These are phyloP conservation scores for Zymoseptoria brevis DNA, from an alignment of 2,329 filamentous ascomycete genomes.

Conservation along the genomic window DNA sequence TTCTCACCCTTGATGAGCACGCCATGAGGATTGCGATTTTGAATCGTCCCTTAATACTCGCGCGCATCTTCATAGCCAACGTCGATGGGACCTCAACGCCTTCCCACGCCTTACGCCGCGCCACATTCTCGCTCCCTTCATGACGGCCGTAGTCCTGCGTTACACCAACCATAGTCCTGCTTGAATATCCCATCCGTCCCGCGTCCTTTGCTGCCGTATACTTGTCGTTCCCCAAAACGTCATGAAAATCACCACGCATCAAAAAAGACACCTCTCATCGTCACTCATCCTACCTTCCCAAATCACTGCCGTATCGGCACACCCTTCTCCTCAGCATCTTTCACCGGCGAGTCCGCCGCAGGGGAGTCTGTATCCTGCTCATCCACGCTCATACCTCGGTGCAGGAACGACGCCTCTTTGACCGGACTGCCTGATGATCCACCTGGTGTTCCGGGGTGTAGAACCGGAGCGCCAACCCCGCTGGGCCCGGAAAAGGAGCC, in stretches of 20 bases:
- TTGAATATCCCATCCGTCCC: not conserved
- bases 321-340: not conserved
- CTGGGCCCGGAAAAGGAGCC: slow-evolving; percentile 19
- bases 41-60: not conserved
- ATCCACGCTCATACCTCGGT: slow-evolving; percentile 68
- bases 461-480: slow-evolving; percentile 15
- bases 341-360: not conserved
- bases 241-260: not conserved
- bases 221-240: not conserved
- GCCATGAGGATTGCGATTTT: not conserved
- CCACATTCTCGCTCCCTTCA: not conserved
- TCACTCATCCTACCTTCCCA: not conserved
- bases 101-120: not conserved
- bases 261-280: not conserved
- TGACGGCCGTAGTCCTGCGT: not conserved
- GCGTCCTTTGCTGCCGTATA: not conserved
- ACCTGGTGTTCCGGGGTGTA: slow-evolving; percentile 38
- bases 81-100: not conserved
- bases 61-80: not conserved
- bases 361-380: slow-evolving; percentile 35
- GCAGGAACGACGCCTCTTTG: slow-evolving; percentile 82
- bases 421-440: slow-evolving; percentile 63
- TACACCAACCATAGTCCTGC: not conserved
- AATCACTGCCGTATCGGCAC: not conserved
- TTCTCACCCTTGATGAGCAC: not conserved